These are phyloP conservation scores for Ustilago curta DNA, from an alignment of 1,284 basidiomycete genomes.

Conservation along the genomic window DNA sequence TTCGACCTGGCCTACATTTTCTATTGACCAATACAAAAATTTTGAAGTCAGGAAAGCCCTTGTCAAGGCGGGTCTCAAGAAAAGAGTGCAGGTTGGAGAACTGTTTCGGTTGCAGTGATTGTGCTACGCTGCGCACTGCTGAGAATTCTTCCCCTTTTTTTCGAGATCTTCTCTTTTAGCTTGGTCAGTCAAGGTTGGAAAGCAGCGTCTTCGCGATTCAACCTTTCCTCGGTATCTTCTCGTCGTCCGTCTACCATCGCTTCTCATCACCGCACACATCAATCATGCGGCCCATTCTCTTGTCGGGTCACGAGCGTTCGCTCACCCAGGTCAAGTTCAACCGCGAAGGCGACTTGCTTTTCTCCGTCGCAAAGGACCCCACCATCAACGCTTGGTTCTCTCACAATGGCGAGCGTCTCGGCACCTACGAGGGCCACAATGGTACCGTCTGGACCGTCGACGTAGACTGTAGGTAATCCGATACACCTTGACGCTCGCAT, in stretches of 20 bases:
- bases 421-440: slow-evolving; percentile 96
- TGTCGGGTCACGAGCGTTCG: slow-evolving; percentile 92
- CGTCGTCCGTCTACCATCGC: slow-evolving; percentile 18
- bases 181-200: slow-evolving; percentile 4
- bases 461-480: slow-evolving; percentile 75
- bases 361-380: slow-evolving; percentile 95
- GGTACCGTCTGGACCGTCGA: slow-evolving; percentile 97
- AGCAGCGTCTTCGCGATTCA: slow-evolving; percentile 10
- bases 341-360: slow-evolving; percentile 92
- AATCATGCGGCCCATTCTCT: slow-evolving; percentile 52
- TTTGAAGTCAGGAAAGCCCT: not conserved
- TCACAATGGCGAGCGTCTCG: slow-evolving; percentile 97
- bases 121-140: slow-evolving; percentile 3
- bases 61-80: not conserved
- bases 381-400: slow-evolving; percentile 97
- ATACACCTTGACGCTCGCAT: not conserved
- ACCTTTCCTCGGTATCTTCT: not conserved
- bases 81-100: not conserved
- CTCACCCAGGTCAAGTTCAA: slow-evolving; percentile 85
- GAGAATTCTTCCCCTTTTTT: slow-evolving; percentile 27
- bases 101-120: slow-evolving; percentile 5
- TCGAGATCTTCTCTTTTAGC: slow-evolving; percentile 17
- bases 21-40: slow-evolving; percentile 2
- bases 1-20: too few relatives aligned
- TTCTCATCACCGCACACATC: slow-evolving; percentile 13